phyloP scores from a whole-genome alignment of 1,284 basidiomycete species.

The Tremellales sp. region DNA sequence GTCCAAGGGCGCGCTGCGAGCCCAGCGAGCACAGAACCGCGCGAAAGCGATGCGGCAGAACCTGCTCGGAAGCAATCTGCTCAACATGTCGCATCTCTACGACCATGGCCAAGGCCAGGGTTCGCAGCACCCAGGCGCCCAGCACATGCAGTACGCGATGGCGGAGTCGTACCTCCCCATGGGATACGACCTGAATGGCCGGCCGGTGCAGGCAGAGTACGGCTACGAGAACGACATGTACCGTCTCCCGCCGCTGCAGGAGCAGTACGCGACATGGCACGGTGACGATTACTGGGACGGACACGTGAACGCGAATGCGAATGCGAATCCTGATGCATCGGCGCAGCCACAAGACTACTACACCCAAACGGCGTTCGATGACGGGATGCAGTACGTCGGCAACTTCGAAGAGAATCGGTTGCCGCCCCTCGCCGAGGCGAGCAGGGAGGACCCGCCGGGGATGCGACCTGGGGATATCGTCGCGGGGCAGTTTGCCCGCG shows the following conservation, averaged over 20 bases:
- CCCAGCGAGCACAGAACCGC: conserved; percentile 36
- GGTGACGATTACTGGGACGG: conserved; percentile 2
- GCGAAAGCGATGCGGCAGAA: conserved; percentile 40
- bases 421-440: conserved; percentile 13
- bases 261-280: conserved; percentile 1
- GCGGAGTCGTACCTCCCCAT: conserved; percentile 21
- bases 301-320: background rate
- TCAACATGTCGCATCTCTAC: conserved; percentile 23
- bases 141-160: conserved; percentile 21
- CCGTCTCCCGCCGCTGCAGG: conserved; percentile 26
- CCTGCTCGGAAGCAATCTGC: conserved; percentile 35
- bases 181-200: conserved; percentile 27
- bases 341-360: background rate
- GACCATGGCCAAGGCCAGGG: conserved; percentile 2
- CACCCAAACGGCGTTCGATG: conserved; percentile 1
- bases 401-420: conserved; percentile 12
- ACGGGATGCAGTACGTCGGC: conserved; percentile 3
- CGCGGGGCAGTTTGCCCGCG: conserved; percentile 7
- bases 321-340: background rate
- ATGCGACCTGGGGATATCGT: conserved; percentile 11
- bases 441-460: conserved; percentile 1
- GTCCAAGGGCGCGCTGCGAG: conserved; percentile 42
- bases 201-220: conserved; percentile 9
- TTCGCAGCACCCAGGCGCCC: conserved; percentile 18
- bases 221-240: conserved; percentile 22